phyloP scores from a whole-genome alignment of 192 early-diverging fungal genomes.

The Coemansia sp. region DNA sequence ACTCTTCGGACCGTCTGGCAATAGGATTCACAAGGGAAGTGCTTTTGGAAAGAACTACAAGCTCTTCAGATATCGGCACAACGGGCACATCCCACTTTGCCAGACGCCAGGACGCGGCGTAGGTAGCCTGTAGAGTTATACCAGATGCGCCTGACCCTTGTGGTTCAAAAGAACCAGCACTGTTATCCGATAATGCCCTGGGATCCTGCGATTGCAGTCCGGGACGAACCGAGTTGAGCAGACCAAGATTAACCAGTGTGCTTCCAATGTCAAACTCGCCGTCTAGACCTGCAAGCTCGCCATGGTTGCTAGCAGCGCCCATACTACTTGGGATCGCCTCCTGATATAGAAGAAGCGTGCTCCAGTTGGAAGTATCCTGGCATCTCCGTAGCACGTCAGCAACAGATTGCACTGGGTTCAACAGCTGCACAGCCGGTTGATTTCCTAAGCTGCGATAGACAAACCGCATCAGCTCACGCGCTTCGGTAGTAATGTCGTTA shows the following conservation, averaged over 20 bases:
- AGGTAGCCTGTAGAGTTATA: constrained; percentile 16
- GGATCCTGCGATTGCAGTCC: neutral
- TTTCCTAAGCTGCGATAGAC: constrained; percentile 40
- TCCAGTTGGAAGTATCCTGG: constrained; percentile 40
- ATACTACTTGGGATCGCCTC: constrained; percentile 21
- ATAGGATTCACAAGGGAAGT: constrained; percentile 8
- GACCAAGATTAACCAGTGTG: constrained; percentile 39
- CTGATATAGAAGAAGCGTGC: constrained; percentile 42
- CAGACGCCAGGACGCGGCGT: constrained; percentile 46
- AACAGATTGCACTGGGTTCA: constrained; percentile 21
- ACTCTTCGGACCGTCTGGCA: constrained; percentile 20
- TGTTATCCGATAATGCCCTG: no score
- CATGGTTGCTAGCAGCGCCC: neutral
- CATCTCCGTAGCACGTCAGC: constrained; percentile 35
- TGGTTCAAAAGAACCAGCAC: neutral
- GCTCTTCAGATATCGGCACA: constrained; percentile 11
- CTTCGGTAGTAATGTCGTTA: constrained; percentile 22
- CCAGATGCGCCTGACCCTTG: no score
- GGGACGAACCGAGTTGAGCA: constrained; percentile 35
- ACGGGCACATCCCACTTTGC: constrained; percentile 43
- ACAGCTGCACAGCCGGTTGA: constrained; percentile 35
- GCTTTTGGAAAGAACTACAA: neutral
- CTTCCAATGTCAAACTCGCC: constrained; percentile 34
- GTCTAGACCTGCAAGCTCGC: no score
- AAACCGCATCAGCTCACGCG: constrained; percentile 24